phyloP scores from a whole-genome alignment of 495 filamentous ascomycete species.

The Talaromyces borbonicus region DNA sequence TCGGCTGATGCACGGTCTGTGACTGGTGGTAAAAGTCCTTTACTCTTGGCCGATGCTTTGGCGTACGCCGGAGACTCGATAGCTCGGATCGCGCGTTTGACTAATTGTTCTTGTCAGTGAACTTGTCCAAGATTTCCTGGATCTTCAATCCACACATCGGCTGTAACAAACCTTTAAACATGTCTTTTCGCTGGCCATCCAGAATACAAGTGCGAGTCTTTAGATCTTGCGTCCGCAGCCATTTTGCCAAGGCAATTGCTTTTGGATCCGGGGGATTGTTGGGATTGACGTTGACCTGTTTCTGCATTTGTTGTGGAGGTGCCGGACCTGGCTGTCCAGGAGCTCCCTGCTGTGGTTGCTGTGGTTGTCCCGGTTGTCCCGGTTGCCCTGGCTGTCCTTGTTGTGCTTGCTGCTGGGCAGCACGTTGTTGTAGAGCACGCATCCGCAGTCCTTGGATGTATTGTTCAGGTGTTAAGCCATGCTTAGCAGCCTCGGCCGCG shows the following conservation, averaged over 20 bases:
- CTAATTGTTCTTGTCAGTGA: constrained; percentile 30
- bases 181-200: constrained; percentile 93
- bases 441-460: constrained; percentile 56
- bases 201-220: constrained; percentile 89
- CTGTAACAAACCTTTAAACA: constrained; percentile 70
- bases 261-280: constrained; percentile 73
- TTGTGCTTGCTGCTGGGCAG: constrained; percentile 32
- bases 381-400: constrained; percentile 19
- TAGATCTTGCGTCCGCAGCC: constrained; percentile 71
- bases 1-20: constrained; percentile 78
- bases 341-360: constrained; percentile 17
- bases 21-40: constrained; percentile 78
- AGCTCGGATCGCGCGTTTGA: constrained; percentile 93
- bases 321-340: constrained; percentile 13
- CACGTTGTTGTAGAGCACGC: constrained; percentile 40
- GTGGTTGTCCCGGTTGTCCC: constrained; percentile 30
- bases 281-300: constrained; percentile 48
- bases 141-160: background rate
- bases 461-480: constrained; percentile 52
- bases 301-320: constrained; percentile 26
- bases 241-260: constrained; percentile 82
- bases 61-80: constrained; percentile 81
- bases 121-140: background rate
- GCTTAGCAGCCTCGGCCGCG: constrained; percentile 54
- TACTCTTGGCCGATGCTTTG: constrained; percentile 73